Conservation (phyloP, 2,329 filamentous ascomycete genomes). For the Exophiala mesophila region DNA sequence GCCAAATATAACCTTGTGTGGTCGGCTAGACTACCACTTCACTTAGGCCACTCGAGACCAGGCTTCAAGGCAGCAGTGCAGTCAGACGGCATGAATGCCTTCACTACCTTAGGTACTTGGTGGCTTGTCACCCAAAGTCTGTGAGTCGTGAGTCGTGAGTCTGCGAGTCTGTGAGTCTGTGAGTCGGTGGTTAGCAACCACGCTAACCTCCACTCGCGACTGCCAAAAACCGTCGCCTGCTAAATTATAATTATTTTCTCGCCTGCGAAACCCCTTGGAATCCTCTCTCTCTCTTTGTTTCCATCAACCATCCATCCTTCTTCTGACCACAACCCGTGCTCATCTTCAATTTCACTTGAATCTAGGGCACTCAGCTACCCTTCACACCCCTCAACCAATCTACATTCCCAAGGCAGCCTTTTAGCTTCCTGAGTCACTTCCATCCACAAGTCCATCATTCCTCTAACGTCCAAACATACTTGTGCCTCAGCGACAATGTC, state of each 20-base stretch:
- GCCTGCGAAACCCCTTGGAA: constrained; percentile 16
- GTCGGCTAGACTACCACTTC: too few species aligned
- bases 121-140: not conserved
- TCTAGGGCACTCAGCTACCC: constrained; percentile 91
- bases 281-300: constrained; percentile 15
- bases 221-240: constrained; percentile 13
- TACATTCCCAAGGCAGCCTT: constrained; percentile 39
- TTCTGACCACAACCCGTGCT: constrained; percentile 27
- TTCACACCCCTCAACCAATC: constrained; percentile 59
- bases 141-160: too few species aligned
- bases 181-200: not conserved
- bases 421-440: constrained; percentile 63
- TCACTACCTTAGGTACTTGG: too few species aligned
- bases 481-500: constrained; percentile 65
- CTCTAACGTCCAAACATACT: constrained; percentile 31
- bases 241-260: constrained; percentile 21
- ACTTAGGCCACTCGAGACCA: too few species aligned
- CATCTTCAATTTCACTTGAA: constrained; percentile 35
- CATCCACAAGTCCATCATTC: constrained; percentile 34
- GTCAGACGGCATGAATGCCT: too few species aligned
- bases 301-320: constrained; percentile 25
- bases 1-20: too few species aligned
- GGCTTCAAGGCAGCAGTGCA: too few species aligned
- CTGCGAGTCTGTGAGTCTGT: too few species aligned
- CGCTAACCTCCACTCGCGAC: constrained; percentile 21